Evolutionary conservation across 306 rosid genomes (phyloP), one percentile per base, ranked within the genome.

Genomic region (Benincasa hispida): DNA sequence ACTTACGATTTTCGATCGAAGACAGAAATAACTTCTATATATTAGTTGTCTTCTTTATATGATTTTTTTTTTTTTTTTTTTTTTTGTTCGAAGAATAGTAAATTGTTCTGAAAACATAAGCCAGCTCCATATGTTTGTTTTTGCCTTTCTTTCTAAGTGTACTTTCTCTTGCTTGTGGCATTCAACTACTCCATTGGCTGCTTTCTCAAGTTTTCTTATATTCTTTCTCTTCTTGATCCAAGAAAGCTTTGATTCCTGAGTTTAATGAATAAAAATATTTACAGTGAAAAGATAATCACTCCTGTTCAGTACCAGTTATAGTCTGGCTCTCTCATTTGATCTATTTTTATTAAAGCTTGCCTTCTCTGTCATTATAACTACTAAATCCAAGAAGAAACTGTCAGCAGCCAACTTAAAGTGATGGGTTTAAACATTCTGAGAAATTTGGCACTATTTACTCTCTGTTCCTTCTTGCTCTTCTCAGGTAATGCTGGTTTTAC

Each of bases 191-290:
- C 41, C 78, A 77, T 85, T 89, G 87, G 84, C 98, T 89, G 92
- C 85, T 88, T 86, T 88, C 97, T 89, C 93, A 93, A 91, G 98
- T 93, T 89, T 93, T 87, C 97, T 72, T 78, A 88, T 93, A 91
- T 91, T 91, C 98, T 89, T 81, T 47, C 47, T 35, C 86, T 88
- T 87, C 89, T 83, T 79, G 87, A 90, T 86, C 91, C 92, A 93
- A 93, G 91, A 93, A 91, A 88, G 89, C 89, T 84, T 85, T 58
- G 98, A 91, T 91, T 93, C 98, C 82, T 82, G 82, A 21, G 75
- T 81, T 87, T 80, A 76, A 79, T 84, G 84, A 78, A 82, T 81
- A 79, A 77, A 65, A 62, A 79, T 77, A 83, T 72, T 76, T 72
- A 72, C 72, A 81, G 74, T 74, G 55, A 65, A 74, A 88, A 83